These are phyloP conservation scores for Crucihimalaya himalaica DNA, from an alignment of 345 rosid species.

Conservation along the genomic window DNA sequence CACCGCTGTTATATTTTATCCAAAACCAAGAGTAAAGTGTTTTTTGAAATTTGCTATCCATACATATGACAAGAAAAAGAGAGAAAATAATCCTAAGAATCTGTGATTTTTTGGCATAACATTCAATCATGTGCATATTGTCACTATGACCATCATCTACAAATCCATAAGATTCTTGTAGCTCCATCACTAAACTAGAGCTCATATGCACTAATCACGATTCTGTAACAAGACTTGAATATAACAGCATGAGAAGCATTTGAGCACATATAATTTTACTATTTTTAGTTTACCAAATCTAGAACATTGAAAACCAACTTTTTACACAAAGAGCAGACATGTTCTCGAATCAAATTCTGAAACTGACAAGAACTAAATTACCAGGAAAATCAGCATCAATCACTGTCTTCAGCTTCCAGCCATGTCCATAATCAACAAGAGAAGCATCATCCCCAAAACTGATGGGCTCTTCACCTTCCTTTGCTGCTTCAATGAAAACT, in stretches of 20 bases:
- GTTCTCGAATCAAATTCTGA: constrained; percentile 3
- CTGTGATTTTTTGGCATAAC: neutral
- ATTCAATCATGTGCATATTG: neutral
- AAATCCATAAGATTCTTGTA: neutral
- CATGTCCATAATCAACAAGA: constrained; percentile 65
- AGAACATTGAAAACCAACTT: neutral
- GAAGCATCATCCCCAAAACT: constrained; percentile 72
- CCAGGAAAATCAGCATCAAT: constrained; percentile 47
- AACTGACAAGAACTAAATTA: constrained; percentile 8
- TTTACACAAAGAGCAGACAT: neutral
- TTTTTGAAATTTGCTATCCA: too few species aligned
- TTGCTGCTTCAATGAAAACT: constrained; percentile 61
- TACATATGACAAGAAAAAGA: too few species aligned
- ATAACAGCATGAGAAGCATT: constrained; percentile 1
- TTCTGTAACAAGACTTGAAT: neutral
- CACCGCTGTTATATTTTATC: too few species aligned
- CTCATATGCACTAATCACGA: neutral
- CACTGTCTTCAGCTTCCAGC: constrained; percentile 70
- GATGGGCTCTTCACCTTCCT: constrained; percentile 71
- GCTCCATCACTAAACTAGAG: neutral
- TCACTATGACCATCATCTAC: neutral
- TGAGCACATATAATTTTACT: neutral
- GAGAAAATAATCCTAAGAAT: neutral
- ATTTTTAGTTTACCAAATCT: neutral
- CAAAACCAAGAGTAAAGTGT: too few species aligned